Percentiles rank a stretch among this genome's conserved stretches.
phyloP scores from a whole-genome alignment of 768 basidiomycete genomes.

The Mycena capillaripes region DNA sequence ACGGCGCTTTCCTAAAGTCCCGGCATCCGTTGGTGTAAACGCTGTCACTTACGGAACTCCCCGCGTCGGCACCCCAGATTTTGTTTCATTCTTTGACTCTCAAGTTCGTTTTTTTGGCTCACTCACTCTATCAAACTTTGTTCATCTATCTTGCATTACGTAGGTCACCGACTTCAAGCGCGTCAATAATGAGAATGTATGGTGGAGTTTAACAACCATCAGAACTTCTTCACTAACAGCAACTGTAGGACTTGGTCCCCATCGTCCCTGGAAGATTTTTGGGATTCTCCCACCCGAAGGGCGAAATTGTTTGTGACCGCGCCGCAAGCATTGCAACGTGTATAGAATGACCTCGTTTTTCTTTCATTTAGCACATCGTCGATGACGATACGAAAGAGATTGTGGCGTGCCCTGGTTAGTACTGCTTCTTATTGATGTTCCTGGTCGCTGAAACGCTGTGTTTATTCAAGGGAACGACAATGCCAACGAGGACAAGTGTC shows the following conservation, averaged over 20 bases:
- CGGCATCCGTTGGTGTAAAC: conserved; percentile 49
- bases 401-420: conserved; percentile 55
- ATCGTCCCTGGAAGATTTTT: conserved; percentile 66
- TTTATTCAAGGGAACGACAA: conserved; percentile 59
- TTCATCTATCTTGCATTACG: neutral
- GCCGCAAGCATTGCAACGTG: conserved; percentile 26
- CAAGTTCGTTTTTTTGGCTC: conserved; percentile 46
- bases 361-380: conserved; percentile 31
- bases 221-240: conserved; percentile 31
- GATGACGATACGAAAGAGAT: conserved; percentile 13
- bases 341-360: neutral
- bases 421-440: neutral
- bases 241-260: conserved; percentile 60
- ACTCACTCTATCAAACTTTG: neutral
- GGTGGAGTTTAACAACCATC: conserved; percentile 16
- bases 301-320: conserved; percentile 53
- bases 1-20: neutral
- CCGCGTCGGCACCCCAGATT: conserved; percentile 66
- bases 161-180: conserved; percentile 55
- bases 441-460: neutral
- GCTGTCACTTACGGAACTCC: conserved; percentile 65
- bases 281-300: conserved; percentile 59
- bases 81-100: conserved; percentile 63
- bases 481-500: conserved; percentile 57
- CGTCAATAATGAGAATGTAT: conserved; percentile 54